Evolutionary conservation across 495 filamentous ascomycete species (phyloP).

Genomic region (Xylaria cubensis): DNA sequence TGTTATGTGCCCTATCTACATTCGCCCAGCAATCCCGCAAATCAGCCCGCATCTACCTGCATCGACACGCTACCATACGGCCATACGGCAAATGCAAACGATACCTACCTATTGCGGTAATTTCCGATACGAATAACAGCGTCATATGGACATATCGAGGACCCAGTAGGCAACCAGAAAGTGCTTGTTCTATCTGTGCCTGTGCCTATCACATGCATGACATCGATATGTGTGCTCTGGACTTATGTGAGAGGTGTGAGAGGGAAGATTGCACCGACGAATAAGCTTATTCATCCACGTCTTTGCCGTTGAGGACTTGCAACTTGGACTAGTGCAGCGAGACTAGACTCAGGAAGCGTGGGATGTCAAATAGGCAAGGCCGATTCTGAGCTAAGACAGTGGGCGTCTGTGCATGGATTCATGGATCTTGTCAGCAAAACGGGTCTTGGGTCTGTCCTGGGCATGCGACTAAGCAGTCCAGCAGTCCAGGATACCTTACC

Average conservation of each 20-base stretch:
- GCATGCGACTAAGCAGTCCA: conserved; percentile 25
- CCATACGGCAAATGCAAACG: neutral
- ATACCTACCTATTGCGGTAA: conserved; percentile 18
- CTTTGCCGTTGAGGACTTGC: neutral
- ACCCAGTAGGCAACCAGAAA: neutral
- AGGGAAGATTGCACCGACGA: neutral
- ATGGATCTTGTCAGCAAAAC: conserved; percentile 27
- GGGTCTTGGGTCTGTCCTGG: conserved; percentile 1
- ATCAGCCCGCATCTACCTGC: neutral
- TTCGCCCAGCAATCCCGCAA: neutral
- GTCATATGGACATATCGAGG: neutral
- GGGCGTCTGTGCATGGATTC: neutral
- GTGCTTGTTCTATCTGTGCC: neutral
- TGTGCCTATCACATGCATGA: neutral
- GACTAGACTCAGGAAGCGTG: neutral
- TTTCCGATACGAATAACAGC: neutral
- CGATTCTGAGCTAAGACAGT: conserved; percentile 11
- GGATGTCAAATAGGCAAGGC: conserved; percentile 29
- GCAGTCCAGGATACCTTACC: conserved; percentile 3
- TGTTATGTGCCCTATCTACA: neutral
- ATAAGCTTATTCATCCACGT: conserved; percentile 22
- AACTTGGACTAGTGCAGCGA: neutral
- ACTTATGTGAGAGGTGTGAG: no score
- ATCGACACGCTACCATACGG: no score
- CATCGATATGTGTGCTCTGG: neutral